Percentiles rank a stretch among this genome's conserved stretches.
Evolutionary conservation across 768 basidiomycete genomes (phyloP).

Genomic region (Nidularia pulvinata): DNA sequence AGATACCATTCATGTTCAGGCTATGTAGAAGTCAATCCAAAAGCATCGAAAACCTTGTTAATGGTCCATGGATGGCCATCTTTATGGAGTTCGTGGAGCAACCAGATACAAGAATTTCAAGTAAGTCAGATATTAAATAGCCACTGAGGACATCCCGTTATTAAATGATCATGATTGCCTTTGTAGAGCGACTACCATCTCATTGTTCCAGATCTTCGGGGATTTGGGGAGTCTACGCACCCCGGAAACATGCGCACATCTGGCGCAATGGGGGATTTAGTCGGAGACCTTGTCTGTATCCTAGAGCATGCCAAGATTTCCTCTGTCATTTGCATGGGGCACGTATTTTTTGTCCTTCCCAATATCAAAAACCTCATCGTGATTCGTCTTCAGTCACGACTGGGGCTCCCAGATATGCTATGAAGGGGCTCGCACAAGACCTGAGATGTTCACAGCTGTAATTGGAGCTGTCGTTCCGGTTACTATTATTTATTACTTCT

Average conservation of each 20-base stretch:
- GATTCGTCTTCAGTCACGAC: constrained; percentile 51
- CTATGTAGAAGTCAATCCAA: constrained; percentile 65
- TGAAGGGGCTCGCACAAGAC: constrained; percentile 67
- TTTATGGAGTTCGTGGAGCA: constrained; percentile 75
- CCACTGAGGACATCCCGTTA: neutral
- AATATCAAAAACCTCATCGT: neutral
- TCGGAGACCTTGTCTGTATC: constrained; percentile 64
- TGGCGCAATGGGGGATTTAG: constrained; percentile 58
- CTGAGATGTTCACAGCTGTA: constrained; percentile 61
- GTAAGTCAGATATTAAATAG: constrained; percentile 20
- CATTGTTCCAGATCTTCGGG: constrained; percentile 63
- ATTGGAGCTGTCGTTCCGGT: constrained; percentile 65
- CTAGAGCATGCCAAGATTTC: constrained; percentile 47
- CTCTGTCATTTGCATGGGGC: constrained; percentile 67
- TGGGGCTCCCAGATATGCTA: constrained; percentile 74
- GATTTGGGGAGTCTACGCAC: constrained; percentile 69
- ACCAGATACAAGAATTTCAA: constrained; percentile 68
- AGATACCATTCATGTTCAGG: constrained; percentile 25
- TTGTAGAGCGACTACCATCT: constrained; percentile 59
- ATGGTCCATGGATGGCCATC: constrained; percentile 84
- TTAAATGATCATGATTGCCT: neutral
- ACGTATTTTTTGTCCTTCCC: constrained; percentile 6
- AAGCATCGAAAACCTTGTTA: constrained; percentile 48
- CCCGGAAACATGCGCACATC: constrained; percentile 62
- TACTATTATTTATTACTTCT: constrained; percentile 10